Evolutionary conservation across 2,329 filamentous ascomycete species (phyloP).

Genomic region (Shiraia bambusicola): DNA sequence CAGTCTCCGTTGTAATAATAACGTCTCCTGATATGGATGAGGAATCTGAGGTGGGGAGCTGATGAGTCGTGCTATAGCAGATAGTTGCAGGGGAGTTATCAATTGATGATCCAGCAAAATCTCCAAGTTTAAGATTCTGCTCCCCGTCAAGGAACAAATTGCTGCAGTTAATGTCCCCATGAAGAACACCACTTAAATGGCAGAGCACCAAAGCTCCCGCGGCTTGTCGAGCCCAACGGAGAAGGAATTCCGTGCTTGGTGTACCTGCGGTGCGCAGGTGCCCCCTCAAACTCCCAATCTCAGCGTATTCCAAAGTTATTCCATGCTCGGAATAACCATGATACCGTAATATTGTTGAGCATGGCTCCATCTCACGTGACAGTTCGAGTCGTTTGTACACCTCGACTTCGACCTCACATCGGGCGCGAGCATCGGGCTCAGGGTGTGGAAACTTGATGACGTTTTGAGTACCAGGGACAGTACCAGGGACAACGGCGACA

Average conservation of each 20-base stretch:
- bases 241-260: not conserved
- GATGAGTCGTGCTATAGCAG: not conserved
- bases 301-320: not conserved
- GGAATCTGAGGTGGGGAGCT: not conserved
- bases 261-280: not conserved
- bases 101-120: not conserved
- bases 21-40: not conserved
- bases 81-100: not conserved
- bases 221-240: not conserved
- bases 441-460: slow-evolving; percentile 4
- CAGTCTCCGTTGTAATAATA: not conserved
- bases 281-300: not conserved
- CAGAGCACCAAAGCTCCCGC: not conserved
- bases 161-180: not conserved
- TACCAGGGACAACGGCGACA: slow-evolving; percentile 2
- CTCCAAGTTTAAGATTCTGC: not conserved
- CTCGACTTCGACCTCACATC: slow-evolving; percentile 2
- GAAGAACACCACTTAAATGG: not conserved
- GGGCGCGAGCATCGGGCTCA: slow-evolving; percentile 3
- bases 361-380: not conserved
- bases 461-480: not conserved
- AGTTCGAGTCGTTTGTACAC: slow-evolving; percentile 1
- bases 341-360: not conserved
- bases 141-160: not conserved
- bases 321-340: not conserved